A percentile compares a stretch with the other conserved stretches of the same genome.
Conservation (phyloP, 2,329 filamentous ascomycete species). For the Didymella keratinophila region DNA sequence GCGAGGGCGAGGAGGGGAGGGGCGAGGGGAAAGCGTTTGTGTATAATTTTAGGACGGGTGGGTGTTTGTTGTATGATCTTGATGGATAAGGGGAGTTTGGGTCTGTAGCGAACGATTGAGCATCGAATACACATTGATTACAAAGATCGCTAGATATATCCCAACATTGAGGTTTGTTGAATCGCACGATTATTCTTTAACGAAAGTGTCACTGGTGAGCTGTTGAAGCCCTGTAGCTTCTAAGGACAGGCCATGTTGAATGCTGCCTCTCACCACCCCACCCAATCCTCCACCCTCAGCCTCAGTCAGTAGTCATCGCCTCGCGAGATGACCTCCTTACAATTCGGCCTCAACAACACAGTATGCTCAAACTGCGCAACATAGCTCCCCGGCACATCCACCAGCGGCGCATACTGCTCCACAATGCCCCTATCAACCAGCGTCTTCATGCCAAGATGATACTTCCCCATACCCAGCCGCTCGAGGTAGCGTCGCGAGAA, state of each 20-base stretch:
- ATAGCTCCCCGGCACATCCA: slow-evolving; percentile 90
- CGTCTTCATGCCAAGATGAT: slow-evolving; percentile 86
- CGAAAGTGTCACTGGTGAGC: neutral
- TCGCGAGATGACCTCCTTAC: slow-evolving; percentile 87
- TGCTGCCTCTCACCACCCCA: neutral
- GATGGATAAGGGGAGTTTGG: slow-evolving; percentile 39
- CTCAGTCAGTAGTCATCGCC: slow-evolving; percentile 77
- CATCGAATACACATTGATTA: neutral
- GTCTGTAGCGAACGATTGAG: neutral
- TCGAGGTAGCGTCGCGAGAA: slow-evolving; percentile 91
- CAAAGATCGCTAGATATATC: neutral
- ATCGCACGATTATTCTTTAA: too few species aligned
- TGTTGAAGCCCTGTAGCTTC: neutral
- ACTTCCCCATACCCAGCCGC: slow-evolving; percentile 87
- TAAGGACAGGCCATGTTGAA: slow-evolving; percentile 1
- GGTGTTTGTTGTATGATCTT: slow-evolving; percentile 86
- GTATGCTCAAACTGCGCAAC: slow-evolving; percentile 90
- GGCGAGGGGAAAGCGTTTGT: slow-evolving; percentile 77
- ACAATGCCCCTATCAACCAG: slow-evolving; percentile 83
- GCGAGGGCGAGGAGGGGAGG: slow-evolving; percentile 50
- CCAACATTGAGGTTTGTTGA: neutral
- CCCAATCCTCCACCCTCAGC: too few species aligned
- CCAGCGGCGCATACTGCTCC: slow-evolving; percentile 85
- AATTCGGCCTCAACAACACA: slow-evolving; percentile 50
- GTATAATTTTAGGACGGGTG: slow-evolving; percentile 88